Conservation (phyloP, 1,139 yeast species). For the Taphrina communis region DNA sequence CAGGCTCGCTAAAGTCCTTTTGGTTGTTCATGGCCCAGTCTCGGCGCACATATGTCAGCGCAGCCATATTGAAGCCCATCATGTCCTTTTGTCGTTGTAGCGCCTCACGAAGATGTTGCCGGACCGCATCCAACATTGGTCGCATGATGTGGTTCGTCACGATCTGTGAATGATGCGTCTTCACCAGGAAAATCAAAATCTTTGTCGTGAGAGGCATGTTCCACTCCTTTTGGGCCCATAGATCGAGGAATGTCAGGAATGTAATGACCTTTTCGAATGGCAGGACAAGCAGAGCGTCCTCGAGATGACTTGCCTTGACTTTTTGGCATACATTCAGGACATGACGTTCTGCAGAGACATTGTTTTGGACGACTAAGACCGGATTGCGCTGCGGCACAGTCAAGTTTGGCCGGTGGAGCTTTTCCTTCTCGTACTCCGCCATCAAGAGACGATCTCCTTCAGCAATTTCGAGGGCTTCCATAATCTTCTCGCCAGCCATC, state of each 20-base stretch:
- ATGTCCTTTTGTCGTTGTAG: slow-evolving; percentile 62
- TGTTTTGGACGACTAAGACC: slow-evolving; percentile 67
- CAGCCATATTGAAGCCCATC: slow-evolving; percentile 87
- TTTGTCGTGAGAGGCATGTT: slow-evolving; percentile 71
- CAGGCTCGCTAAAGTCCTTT: slow-evolving; percentile 72
- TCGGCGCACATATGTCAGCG: slow-evolving; percentile 70
- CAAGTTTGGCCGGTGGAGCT: slow-evolving; percentile 54
- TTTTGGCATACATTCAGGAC: slow-evolving; percentile 72
- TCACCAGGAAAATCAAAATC: slow-evolving; percentile 72
- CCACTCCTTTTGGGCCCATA: slow-evolving; percentile 63
- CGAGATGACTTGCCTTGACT: slow-evolving; percentile 83
- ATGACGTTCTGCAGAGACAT: slow-evolving; percentile 74
- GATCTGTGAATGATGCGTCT: slow-evolving; percentile 74
- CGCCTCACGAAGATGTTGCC: slow-evolving; percentile 53
- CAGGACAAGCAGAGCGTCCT: slow-evolving; percentile 86
- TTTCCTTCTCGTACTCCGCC: slow-evolving; percentile 59
- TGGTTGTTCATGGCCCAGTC: slow-evolving; percentile 83
- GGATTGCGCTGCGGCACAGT: slow-evolving; percentile 74
- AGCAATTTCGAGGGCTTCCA: slow-evolving; percentile 91
- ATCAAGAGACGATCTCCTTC: slow-evolving; percentile 68
- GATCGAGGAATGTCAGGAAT: slow-evolving; percentile 71
- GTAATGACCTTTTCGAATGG: slow-evolving; percentile 84
- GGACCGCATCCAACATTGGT: slow-evolving; percentile 52
- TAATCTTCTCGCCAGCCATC: slow-evolving; percentile 90
- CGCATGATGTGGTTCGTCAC: slow-evolving; percentile 54